Percentiles rank a stretch among this genome's conserved stretches.
Conservation (phyloP, 257 asterid genomes). For the Paraleonurus japonicus region DNA sequence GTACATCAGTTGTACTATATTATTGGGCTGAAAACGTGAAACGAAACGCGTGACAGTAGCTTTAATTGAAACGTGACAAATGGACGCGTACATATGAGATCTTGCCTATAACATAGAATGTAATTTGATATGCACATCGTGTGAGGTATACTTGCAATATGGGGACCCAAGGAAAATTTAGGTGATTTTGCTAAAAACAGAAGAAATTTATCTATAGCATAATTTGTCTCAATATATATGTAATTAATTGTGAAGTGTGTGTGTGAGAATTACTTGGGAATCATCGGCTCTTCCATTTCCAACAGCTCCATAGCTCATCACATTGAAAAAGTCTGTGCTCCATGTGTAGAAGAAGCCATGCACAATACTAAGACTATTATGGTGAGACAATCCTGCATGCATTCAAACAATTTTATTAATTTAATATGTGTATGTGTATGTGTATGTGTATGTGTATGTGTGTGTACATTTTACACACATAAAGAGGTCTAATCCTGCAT, state of each 20-base stretch:
- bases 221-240: background rate
- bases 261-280: conserved; percentile 33
- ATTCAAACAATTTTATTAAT: background rate
- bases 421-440: no score
- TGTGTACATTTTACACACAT: background rate
- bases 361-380: conserved; percentile 24
- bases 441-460: no score
- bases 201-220: background rate
- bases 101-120: no score
- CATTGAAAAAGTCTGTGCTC: conserved; percentile 41
- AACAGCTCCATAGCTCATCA: conserved; percentile 45
- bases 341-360: conserved; percentile 32
- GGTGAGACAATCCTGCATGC: conserved; percentile 27
- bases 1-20: no score
- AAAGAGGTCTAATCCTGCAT: background rate
- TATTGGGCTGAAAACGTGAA: no score
- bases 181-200: background rate
- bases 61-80: no score
- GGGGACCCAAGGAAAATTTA: no score
- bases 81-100: no score
- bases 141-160: no score
- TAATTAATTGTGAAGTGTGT: background rate
- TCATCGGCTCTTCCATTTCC: conserved; percentile 52
- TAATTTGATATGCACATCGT: no score
- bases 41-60: no score